Evolutionary conservation across 306 rosid genomes (phyloP).

Genomic region (Cyamopsis tetragonoloba): DNA sequence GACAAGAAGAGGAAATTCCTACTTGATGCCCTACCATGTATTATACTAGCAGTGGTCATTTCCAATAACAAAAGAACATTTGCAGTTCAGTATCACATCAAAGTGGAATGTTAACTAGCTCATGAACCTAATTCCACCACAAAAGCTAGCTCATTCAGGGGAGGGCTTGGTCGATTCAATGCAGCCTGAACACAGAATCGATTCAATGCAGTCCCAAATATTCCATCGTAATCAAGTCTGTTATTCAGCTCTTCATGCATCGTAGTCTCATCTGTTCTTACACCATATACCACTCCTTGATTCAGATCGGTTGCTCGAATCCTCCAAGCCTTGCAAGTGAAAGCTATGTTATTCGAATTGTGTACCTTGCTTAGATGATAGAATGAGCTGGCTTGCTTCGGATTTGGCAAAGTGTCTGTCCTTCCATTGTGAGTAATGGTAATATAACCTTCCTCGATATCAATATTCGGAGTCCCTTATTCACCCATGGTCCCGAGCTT

Average conservation of each 20-base stretch:
- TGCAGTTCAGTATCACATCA: too few species aligned
- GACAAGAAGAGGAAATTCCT: neutral
- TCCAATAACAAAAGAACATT: too few species aligned
- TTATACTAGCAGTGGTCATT: neutral
- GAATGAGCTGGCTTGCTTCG: constrained; percentile 97
- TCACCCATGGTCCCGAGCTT: constrained; percentile 99
- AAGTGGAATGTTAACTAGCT: too few species aligned
- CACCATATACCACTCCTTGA: constrained; percentile 96
- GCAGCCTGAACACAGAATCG: constrained; percentile 99
- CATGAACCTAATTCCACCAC: too few species aligned
- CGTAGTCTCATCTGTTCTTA: constrained; percentile 77
- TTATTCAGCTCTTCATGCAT: constrained; percentile 81
- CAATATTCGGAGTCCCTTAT: constrained; percentile 96
- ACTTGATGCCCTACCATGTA: neutral
- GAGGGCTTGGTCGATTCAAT: too few species aligned
- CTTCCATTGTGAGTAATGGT: constrained; percentile 95
- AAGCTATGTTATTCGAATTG: constrained; percentile 91
- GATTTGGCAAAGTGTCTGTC: constrained; percentile 89
- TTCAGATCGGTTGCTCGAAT: constrained; percentile 93
- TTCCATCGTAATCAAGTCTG: constrained; percentile 89
- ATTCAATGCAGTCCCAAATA: constrained; percentile 93
- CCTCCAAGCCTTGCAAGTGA: constrained; percentile 99
- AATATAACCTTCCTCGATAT: constrained; percentile 95
- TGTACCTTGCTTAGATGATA: constrained; percentile 97
- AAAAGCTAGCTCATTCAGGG: too few species aligned